phyloP scores from a whole-genome alignment of 148 eudicot species.

The Rhododendron ferrugineum region DNA sequence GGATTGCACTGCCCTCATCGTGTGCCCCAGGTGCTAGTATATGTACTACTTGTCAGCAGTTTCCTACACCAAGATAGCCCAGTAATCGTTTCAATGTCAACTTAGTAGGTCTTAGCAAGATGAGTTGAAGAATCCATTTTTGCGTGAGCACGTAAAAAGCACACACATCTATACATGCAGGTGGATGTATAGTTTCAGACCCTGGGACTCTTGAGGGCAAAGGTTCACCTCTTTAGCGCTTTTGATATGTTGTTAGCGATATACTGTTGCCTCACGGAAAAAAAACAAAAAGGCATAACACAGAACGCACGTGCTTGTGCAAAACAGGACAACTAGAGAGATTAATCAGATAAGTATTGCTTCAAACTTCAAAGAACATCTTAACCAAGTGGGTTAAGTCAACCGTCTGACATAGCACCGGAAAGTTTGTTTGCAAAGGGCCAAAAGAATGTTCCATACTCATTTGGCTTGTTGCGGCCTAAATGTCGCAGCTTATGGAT shows the following conservation, averaged over 20 bases:
- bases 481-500: background rate
- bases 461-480: background rate
- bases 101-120: background rate
- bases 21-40: too few species aligned
- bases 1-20: background rate
- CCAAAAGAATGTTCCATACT: background rate
- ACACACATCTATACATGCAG: background rate
- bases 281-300: background rate
- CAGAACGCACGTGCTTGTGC: too few species aligned
- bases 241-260: background rate
- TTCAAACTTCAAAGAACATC: background rate
- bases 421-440: background rate
- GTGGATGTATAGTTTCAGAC: background rate
- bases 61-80: background rate
- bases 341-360: background rate
- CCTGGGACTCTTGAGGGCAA: background rate
- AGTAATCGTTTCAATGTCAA: background rate
- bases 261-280: background rate
- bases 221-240: background rate
- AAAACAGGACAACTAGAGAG: background rate
- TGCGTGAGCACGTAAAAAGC: background rate
- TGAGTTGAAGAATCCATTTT: background rate
- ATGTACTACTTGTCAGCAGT: background rate
- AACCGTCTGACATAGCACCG: background rate
- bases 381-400: background rate